phyloP scores from a whole-genome alignment of 2,329 filamentous ascomycete species.

The Botryotinia calthae region DNA sequence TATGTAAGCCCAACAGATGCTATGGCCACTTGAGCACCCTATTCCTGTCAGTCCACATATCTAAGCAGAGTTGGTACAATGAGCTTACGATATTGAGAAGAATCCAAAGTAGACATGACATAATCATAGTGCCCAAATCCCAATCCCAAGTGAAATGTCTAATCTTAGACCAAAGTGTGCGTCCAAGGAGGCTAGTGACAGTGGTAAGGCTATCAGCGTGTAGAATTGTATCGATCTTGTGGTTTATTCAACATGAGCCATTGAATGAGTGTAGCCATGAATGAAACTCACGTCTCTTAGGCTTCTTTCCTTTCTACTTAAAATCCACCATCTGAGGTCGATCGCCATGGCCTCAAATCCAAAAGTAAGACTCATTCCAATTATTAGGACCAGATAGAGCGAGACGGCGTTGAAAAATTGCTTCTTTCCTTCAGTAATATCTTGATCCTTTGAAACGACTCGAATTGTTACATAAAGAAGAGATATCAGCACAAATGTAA shows the following conservation, averaged over 20 bases:
- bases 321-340: neutral
- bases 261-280: neutral
- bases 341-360: neutral
- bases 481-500: neutral
- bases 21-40: neutral
- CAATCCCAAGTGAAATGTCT: neutral
- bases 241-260: neutral
- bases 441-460: neutral
- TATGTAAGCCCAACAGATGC: neutral
- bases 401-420: neutral
- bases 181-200: neutral
- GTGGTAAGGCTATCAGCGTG: neutral
- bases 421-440: neutral
- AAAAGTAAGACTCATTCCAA: neutral
- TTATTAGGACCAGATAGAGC: neutral
- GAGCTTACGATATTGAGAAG: neutral
- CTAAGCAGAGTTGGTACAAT: neutral
- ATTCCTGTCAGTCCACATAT: neutral
- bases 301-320: neutral
- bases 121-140: neutral
- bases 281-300: neutral
- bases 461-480: neutral
- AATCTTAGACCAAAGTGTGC: neutral
- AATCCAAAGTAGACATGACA: neutral
- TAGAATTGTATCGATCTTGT: neutral